Evolutionary conservation across 2,329 filamentous ascomycete species (phyloP).

Genomic region (Pleoardoris graminearum): DNA sequence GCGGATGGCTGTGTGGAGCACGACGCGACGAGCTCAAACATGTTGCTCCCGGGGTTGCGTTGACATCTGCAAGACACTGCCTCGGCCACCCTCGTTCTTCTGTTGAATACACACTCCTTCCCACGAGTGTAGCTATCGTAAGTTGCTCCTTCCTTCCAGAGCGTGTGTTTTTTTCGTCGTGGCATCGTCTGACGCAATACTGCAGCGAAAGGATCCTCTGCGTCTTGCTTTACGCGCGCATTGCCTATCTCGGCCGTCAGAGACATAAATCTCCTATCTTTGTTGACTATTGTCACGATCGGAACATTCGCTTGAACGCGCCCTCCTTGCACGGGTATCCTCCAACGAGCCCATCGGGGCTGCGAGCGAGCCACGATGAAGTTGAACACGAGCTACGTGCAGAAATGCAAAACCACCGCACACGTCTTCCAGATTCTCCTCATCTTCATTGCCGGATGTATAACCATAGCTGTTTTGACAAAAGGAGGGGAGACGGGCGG

Average conservation of each 20-base stretch:
- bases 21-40: slow-evolving; percentile 6
- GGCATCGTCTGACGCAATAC: slow-evolving; percentile 2
- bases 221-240: not conserved
- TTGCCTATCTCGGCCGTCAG: not conserved
- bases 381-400: slow-evolving; percentile 52
- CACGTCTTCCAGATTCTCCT: slow-evolving; percentile 59
- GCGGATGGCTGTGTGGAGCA: slow-evolving; percentile 7
- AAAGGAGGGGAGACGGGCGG: slow-evolving; percentile 59
- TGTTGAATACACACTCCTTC: slow-evolving; percentile 2
- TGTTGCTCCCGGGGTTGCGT: not conserved
- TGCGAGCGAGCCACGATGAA: slow-evolving; percentile 41
- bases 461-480: slow-evolving; percentile 62
- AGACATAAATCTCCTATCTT: too few species aligned
- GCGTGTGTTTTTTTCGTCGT: slow-evolving; percentile 1
- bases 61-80: slow-evolving; percentile 1
- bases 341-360: not conserved
- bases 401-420: slow-evolving; percentile 59
- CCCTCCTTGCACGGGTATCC: not conserved
- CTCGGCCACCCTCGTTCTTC: not conserved
- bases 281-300: too few species aligned
- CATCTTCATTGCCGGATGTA: slow-evolving; percentile 61
- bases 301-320: not conserved
- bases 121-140: not conserved
- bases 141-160: not conserved
- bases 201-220: slow-evolving; percentile 4